Evolutionary conservation across 768 basidiomycete species (phyloP).

Genomic region (Kwoniella europaea): DNA sequence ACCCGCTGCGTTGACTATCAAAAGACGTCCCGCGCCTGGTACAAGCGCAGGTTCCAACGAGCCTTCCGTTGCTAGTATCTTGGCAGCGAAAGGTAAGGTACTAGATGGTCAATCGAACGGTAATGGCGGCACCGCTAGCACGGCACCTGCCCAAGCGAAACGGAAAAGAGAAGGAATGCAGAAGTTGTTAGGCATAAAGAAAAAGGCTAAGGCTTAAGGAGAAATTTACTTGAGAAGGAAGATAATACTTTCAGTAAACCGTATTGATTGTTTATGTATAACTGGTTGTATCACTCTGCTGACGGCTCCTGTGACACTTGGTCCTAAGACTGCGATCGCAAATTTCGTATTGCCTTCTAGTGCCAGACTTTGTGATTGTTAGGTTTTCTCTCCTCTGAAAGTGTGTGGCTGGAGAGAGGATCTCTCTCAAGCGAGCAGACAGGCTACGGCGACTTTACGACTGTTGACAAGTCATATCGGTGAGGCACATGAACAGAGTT

Average conservation of each 20-base stretch:
- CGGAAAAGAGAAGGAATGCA: constrained; percentile 46
- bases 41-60: constrained; percentile 28
- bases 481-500: no score
- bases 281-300: not conserved
- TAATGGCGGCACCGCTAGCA: not conserved
- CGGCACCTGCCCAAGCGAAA: constrained; percentile 35
- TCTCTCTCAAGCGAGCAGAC: no score
- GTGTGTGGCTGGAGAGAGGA: no score
- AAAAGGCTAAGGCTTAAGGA: constrained; percentile 38
- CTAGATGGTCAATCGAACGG: constrained; percentile 28
- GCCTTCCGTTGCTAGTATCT: constrained; percentile 53
- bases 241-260: no score
- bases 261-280: not conserved
- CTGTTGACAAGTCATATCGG: no score
- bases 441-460: no score
- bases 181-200: constrained; percentile 53
- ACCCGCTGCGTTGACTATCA: constrained; percentile 49
- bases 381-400: no score
- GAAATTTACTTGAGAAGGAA: no score
- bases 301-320: no score
- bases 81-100: constrained; percentile 51
- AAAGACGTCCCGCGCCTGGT: constrained; percentile 39
- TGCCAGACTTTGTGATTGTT: no score
- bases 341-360: no score
- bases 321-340: no score